Evolutionary conservation across 345 rosid genomes (phyloP).

Genomic region (Populus euphratica): DNA sequence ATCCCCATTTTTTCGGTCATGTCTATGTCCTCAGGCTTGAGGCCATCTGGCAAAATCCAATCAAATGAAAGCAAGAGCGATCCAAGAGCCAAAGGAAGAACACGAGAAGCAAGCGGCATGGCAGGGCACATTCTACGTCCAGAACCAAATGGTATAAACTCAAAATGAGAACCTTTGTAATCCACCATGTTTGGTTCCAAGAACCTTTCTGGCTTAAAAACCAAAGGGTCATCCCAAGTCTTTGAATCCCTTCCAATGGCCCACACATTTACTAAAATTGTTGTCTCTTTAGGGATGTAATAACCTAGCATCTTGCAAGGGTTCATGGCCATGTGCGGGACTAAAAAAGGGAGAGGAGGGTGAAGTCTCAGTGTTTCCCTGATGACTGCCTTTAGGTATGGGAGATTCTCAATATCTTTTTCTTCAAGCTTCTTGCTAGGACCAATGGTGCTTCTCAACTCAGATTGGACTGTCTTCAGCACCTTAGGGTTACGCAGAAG

Average conservation of each 20-base stretch:
- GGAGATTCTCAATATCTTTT: conserved; percentile 50
- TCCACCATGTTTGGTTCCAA: conserved; percentile 38
- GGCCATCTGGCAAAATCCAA: conserved; percentile 50
- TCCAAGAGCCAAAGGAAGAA: conserved; percentile 64
- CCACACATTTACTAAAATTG: conserved; percentile 31
- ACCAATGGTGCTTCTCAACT: conserved; percentile 40
- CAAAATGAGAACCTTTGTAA: conserved; percentile 62
- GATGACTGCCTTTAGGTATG: conserved; percentile 62
- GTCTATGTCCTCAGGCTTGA: conserved; percentile 50
- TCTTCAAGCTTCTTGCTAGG: conserved; percentile 46
- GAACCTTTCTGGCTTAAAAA: conserved; percentile 69
- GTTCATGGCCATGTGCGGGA: conserved; percentile 77
- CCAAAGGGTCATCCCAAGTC: conserved; percentile 8
- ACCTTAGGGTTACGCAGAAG: conserved; percentile 51
- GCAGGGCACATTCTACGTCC: conserved; percentile 89
- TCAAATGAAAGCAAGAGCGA: conserved; percentile 55
- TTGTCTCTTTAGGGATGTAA: conserved; percentile 65
- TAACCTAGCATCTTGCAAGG: conserved; percentile 54
- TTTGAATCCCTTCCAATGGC: no score
- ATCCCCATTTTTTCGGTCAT: conserved; percentile 68
- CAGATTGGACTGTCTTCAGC: conserved; percentile 48
- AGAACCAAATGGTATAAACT: conserved; percentile 78
- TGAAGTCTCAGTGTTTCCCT: conserved; percentile 76
- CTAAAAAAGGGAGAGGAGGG: conserved; percentile 72
- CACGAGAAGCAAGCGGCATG: conserved; percentile 58